A percentile compares a stretch with the other conserved stretches of the same genome.
phyloP scores from a whole-genome alignment of 495 filamentous ascomycete species.

The Neurospora sp. region DNA sequence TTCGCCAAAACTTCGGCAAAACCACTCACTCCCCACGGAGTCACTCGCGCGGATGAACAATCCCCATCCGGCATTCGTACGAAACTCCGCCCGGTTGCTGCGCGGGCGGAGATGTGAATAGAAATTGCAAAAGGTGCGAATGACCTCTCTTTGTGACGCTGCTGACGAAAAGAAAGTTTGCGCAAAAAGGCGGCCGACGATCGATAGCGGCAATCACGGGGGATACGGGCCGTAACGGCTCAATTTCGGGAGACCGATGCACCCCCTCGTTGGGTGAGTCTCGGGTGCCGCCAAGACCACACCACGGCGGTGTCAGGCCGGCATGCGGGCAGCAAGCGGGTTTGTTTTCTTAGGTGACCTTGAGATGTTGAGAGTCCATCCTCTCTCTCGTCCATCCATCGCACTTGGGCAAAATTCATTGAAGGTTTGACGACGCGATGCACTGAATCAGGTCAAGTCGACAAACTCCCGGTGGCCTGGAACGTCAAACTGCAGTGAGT shows the following conservation, averaged over 20 bases:
- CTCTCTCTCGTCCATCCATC: too few species aligned
- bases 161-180: too few species aligned
- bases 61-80: not conserved
- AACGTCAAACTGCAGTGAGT: not conserved
- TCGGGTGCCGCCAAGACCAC: too few species aligned
- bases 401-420: too few species aligned
- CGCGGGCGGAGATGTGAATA: not conserved
- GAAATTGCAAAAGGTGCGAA: not conserved
- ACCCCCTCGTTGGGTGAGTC: too few species aligned
- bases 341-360: too few species aligned
- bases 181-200: not conserved
- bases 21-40: not conserved
- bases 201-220: not conserved
- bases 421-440: too few species aligned
- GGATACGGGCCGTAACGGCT: not conserved
- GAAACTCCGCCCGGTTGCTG: not conserved
- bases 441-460: not conserved
- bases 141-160: not conserved
- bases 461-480: not conserved
- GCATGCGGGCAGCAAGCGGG: too few species aligned
- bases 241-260: not conserved
- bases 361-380: too few species aligned
- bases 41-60: not conserved
- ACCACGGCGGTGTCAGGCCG: too few species aligned
- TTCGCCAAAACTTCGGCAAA: not conserved